Evolutionary conservation across 768 basidiomycete species (phyloP).

Genomic region (Tulasnella sp.): DNA sequence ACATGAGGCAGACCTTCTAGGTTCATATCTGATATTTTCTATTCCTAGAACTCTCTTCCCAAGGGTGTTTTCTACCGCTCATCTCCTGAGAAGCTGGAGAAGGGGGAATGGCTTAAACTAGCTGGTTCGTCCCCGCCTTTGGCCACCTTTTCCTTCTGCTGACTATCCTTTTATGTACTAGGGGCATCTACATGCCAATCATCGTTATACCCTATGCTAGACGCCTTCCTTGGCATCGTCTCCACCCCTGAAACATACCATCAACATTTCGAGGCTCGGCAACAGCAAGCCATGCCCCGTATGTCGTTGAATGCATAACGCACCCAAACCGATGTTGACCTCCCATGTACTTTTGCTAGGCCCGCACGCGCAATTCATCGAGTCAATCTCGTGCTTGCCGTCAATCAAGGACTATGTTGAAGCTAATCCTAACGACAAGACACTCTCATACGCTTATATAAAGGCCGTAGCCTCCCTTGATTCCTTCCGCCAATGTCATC

Average conservation of each 20-base stretch:
- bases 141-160: not conserved
- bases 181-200: not conserved
- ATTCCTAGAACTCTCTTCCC: not conserved
- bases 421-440: not conserved
- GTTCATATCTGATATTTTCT: not conserved
- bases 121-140: not conserved
- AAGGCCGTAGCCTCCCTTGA: not conserved
- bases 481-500: not conserved
- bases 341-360: not conserved
- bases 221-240: not conserved
- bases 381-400: not conserved
- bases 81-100: not conserved
- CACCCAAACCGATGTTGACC: not conserved
- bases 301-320: not conserved
- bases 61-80: constrained; percentile 8
- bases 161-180: not conserved
- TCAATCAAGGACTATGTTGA: not conserved
- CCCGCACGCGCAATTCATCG: constrained; percentile 1
- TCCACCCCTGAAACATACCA: not conserved
- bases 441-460: not conserved
- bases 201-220: not conserved
- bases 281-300: constrained; percentile 4
- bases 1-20: not conserved
- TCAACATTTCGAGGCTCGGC: not conserved
- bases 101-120: constrained; percentile 8